Conservation (phyloP, 1,284 basidiomycete genomes). For the Apiotrichum akiyoshidainum region DNA sequence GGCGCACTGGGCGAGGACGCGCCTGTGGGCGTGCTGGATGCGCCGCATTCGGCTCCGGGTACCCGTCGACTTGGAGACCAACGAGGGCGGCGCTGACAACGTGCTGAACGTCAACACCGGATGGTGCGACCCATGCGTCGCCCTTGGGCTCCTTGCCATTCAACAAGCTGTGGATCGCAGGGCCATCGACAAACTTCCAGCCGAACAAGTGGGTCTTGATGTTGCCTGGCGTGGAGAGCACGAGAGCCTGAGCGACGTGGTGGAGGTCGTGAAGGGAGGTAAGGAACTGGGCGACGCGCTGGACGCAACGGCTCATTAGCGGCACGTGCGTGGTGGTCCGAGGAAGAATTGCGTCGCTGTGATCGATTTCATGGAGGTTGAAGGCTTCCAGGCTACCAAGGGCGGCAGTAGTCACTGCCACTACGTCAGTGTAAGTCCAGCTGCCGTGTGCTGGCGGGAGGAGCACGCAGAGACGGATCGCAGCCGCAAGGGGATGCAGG, state of each 20-base stretch:
- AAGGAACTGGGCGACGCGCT: background rate
- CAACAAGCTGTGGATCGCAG: background rate
- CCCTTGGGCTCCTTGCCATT: background rate
- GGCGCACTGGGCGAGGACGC: too few species aligned
- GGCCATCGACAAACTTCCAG: constrained; percentile 1
- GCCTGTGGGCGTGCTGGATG: too few species aligned
- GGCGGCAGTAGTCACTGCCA: background rate
- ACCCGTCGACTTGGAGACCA: too few species aligned
- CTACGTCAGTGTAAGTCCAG: background rate
- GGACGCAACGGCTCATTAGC: background rate
- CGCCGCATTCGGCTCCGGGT: too few species aligned
- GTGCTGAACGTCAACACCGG: too few species aligned
- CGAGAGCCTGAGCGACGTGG: background rate
- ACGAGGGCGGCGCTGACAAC: too few species aligned
- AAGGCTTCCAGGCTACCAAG: background rate
- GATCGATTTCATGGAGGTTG: background rate
- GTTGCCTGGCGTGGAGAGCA: background rate
- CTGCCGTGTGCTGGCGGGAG: background rate
- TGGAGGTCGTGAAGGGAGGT: background rate
- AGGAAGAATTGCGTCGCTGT: background rate
- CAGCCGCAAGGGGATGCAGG: background rate
- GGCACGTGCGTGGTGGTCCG: background rate
- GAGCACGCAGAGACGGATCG: background rate
- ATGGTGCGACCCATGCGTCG: background rate
- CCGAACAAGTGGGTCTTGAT: background rate